Evolutionary conservation across 2,329 filamentous ascomycete genomes (phyloP).

Genomic region (Cercospora sp.): DNA sequence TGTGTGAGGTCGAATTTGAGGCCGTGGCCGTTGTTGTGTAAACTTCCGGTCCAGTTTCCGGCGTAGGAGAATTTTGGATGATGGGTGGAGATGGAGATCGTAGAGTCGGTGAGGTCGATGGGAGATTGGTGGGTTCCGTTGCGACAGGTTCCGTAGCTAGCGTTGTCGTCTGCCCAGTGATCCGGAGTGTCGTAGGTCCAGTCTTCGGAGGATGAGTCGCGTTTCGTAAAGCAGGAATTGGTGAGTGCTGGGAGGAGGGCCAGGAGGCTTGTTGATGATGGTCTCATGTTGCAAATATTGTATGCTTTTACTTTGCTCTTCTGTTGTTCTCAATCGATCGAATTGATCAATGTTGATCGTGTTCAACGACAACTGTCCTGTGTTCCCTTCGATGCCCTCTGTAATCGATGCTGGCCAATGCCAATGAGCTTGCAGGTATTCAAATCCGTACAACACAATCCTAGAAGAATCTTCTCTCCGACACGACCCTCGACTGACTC

Average conservation of each 20-base stretch:
- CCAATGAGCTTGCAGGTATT: not conserved
- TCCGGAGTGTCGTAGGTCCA: not conserved
- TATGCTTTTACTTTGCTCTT: not conserved
- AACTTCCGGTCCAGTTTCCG: constrained; percentile 40
- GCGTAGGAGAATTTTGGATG: constrained; percentile 36
- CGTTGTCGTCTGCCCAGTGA: constrained; percentile 7
- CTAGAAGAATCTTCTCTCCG: not conserved
- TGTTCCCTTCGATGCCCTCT: not conserved
- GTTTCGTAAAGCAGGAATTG: constrained; percentile 14
- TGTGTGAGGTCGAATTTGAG: constrained; percentile 45
- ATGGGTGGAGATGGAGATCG: not conserved
- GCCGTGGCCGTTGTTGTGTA: constrained; percentile 54
- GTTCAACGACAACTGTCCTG: not conserved
- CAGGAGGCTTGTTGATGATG: not conserved
- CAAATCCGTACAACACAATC: not conserved
- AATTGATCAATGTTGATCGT: not conserved
- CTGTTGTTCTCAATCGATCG: not conserved
- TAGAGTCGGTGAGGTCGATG: constrained; percentile 7
- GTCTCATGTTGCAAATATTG: not conserved
- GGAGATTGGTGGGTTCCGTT: constrained; percentile 23
- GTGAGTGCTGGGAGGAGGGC: not conserved
- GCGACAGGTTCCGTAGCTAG: constrained; percentile 3
- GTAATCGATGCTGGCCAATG: not conserved
- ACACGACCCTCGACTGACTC: not conserved
- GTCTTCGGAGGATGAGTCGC: constrained; percentile 1